Evolutionary conservation across 768 basidiomycete genomes (phyloP), one percentile per base, ranked within the genome.

Genomic region (Serendipita vermifera): DNA sequence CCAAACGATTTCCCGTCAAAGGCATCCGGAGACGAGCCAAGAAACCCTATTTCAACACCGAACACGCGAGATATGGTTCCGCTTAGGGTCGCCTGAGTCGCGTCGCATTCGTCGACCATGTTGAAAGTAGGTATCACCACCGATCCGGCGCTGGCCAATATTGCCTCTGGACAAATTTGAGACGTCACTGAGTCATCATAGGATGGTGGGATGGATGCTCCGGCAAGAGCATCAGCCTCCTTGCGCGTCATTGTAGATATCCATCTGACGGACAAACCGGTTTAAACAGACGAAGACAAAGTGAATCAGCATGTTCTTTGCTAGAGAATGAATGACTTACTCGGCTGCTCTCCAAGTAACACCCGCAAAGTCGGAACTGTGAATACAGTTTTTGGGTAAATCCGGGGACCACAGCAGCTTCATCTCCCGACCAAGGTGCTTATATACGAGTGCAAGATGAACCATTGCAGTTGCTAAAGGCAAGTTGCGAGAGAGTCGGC

Each of bases 371-470:
- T 92, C 89, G 11, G 82, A 81, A n/a, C 80, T 71, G 64, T 92
- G 89, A 38, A 89, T 71, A 0, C 85, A 87, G 63, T 90, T 76
- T 29, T 64, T 63, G 3, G 60, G 62, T 35, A 63, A 38, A 22
- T 62, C 54, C 17, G 59, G 22, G 33, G 62, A 82, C 61, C 62
- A 89, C 86, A 90, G 73, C 6, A 81, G 83, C 66, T 86, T 88
- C 82, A 92, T 86, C 1, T 87, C 85, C 61, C 85, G 81, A 65
- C 87, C 79, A 67, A 87, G 72, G 64, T 85, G 80, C 3, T 85
- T 85, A 66, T 91, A 91, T 27, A 90, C 81, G 13, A 85, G 13
- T 89, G 81, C 1, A 82, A 83, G 40, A 87, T 80, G n/a, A n/a
- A n/a, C n/a, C n/a, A n/a, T n/a, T n/a, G n/a, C n/a, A n/a, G n/a